Conservation (phyloP, 768 basidiomycete species). For the Scleroderma citrinum region DNA sequence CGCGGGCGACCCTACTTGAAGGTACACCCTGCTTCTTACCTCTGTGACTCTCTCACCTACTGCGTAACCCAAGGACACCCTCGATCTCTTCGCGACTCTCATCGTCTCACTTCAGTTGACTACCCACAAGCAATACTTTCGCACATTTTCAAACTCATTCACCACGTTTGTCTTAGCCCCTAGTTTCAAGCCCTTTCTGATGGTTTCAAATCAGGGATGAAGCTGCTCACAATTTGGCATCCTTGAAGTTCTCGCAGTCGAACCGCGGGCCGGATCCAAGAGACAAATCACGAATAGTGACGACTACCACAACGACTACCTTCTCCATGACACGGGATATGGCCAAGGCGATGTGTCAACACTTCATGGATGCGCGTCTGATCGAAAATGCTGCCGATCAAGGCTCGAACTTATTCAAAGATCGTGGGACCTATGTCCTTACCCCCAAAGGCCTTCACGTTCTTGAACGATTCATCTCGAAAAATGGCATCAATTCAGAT, state of each 20-base stretch:
- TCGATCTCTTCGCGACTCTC: conserved; percentile 96
- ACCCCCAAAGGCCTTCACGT: conserved; percentile 98
- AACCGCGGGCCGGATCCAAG: conserved; percentile 97
- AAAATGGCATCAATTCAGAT: conserved; percentile 96
- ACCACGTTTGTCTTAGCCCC: conserved; percentile 64
- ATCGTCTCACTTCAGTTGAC: conserved; percentile 87
- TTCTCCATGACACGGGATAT: conserved; percentile 99
- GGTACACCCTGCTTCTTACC: conserved; percentile 35
- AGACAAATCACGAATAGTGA: conserved; percentile 96
- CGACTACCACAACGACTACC: conserved; percentile 98
- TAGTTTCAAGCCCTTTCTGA: conserved; percentile 2
- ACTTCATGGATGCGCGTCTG: conserved; percentile 98
- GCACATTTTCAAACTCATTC: conserved; percentile 90
- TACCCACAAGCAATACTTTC: conserved; percentile 94
- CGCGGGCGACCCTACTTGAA: conserved; percentile 92
- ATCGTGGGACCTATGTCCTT: conserved; percentile 91
- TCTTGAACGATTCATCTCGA: conserved; percentile 98
- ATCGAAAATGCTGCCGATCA: conserved; percentile 96
- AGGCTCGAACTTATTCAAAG: conserved; percentile 87
- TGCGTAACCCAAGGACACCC: conserved; percentile 66
- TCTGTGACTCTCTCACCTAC: conserved; percentile 8
- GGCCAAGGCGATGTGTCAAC: conserved; percentile 99
- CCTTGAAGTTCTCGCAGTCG: conserved; percentile 98
- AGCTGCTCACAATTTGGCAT: conserved; percentile 87
- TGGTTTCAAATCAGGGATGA: conserved; percentile 62